Evolutionary conservation across 2,329 filamentous ascomycete species (phyloP), one percentile per base, ranked within the genome.

Genomic region (Colletotrichum brevisporum): DNA sequence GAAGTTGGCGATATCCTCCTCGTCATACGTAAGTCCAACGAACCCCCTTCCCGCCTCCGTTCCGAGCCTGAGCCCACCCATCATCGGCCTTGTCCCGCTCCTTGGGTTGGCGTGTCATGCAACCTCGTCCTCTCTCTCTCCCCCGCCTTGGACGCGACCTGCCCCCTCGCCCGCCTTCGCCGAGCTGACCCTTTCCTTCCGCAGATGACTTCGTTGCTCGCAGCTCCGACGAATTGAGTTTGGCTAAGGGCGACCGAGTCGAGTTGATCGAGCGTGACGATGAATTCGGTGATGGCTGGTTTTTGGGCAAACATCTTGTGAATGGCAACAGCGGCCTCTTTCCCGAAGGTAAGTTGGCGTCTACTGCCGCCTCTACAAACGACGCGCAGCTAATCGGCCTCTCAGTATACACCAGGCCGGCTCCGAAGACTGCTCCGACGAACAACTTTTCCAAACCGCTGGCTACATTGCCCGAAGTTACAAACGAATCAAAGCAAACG

Each of bases 201-300:
- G 43, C 67, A 97, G 94, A 99, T 82, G 94, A 98, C 82, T 98
- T 99, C 80, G 85, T 91, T 74, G 95, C 95, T 67, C 91, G 96
- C 74, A 97, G 94, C 80, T 92, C 93, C 67, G 96, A 99, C 82
- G 96, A 99, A 85, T 86, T 99, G 77, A 97, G 90, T 74, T 86
- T 99, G 73, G 85, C 89, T 63, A 97, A 97, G 77, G 95, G 93
- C 74, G 93, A 96, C 76, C 90, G 92, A 72, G 91, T 97, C 71
- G 92, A 95, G 82, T 83, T 97, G 71, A 89, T 95, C 72, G 93
- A 96, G 82, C 88, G 93, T 75, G 93, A 96, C 78, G 93, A 96
- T 78, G 93, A 96, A 78, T 97, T 96, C 79, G 92, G 92, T 70
- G 93, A 97, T 80, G 93, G 94, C 62, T 95, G 92, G 93, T 97